A percentile compares a stretch with the other conserved stretches of the same genome.
Evolutionary conservation across 345 rosid genomes (phyloP).

Genomic region (Ceriops tagal): DNA sequence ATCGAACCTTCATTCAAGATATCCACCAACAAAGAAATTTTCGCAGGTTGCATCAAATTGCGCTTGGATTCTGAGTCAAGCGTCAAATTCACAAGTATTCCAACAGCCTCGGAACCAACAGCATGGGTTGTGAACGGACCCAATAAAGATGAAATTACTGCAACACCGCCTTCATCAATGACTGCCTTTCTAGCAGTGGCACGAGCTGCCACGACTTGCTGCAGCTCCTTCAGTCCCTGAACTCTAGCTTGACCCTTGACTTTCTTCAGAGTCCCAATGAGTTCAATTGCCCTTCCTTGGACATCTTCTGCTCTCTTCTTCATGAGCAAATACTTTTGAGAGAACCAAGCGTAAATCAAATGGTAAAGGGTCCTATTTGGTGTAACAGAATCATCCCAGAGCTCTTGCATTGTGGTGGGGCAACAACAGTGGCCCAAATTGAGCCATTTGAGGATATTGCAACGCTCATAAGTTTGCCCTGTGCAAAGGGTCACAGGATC

Average conservation of each 20-base stretch:
- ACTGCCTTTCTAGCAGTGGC: conserved; percentile 44
- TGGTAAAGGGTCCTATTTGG: conserved; percentile 62
- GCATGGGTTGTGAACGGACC: conserved; percentile 68
- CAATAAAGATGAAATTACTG: conserved; percentile 43
- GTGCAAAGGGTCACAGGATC: conserved; percentile 79
- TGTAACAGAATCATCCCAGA: conserved; percentile 62
- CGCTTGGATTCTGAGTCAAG: conserved; percentile 55
- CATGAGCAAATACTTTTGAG: conserved; percentile 54
- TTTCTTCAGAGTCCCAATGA: conserved; percentile 49
- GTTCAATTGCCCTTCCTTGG: conserved; percentile 53
- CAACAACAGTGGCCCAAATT: conserved; percentile 59
- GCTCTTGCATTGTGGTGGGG: conserved; percentile 79
- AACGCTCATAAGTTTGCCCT: conserved; percentile 69
- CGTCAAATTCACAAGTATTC: conserved; percentile 53
- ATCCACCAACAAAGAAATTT: conserved; percentile 53
- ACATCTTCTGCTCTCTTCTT: conserved; percentile 67
- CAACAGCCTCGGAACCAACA: conserved; percentile 59
- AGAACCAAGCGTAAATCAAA: conserved; percentile 58
- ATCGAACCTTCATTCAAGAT: conserved; percentile 63
- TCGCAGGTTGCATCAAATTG: conserved; percentile 61
- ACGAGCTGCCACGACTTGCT: conserved; percentile 49
- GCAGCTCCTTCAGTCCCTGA: conserved; percentile 56
- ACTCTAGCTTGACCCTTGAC: conserved; percentile 64
- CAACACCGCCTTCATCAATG: conserved; percentile 55
- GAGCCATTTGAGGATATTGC: conserved; percentile 68